Base-by-base conservation (phyloP, 75 land plant species). In the Selaginella moellendorffii region DNA sequence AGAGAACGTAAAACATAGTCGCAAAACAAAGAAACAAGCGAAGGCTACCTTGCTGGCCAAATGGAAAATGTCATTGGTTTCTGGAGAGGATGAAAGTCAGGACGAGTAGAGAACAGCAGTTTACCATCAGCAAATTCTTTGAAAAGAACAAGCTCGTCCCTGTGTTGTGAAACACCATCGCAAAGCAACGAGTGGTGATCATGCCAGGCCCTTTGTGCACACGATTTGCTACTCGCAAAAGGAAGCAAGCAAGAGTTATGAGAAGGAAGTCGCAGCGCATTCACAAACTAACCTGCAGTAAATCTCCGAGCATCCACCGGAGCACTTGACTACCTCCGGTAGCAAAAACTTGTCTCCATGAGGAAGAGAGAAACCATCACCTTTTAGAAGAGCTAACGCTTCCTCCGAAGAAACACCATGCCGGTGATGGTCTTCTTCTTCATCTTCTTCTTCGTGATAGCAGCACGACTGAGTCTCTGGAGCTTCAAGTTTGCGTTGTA, bases 271-370 rank as follows among this genome's bases (percentile, higher is more conserved):
- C n/a, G n/a, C n/a, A n/a, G n/a, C n/a, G n/a, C n/a, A n/a, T n/a
- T n/a, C n/a, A n/a, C n/a, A n/a, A n/a, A n/a, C n/a, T n/a, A n/a
- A 84, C 87, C 88, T 84, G 88, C 91, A 87, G 62, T 79, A 87
- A 54, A 76, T 66, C 30, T 91, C 97, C 68, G 59, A 65, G 65
- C 97, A 91, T 12, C 88, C 86, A 54, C 93, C 97, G 59, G 69
- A 68, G 71, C 97, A 91, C 31, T 71, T 53, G 65, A 82, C 42
- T 30, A 78, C 67, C 1, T 78, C 54, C 62, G 97, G 84, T 69
- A 85, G 74, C 24, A 68, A 30, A 52, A 91, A 84, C 28, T 74
- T 56, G 1, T 85, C 62, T 19, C 82, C 71, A 65, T 68, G 70
- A 26, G 97, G 97, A 26, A 91, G 74, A 26, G 1, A 27, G 28